Base-by-base conservation (phyloP, 768 basidiomycete genomes). In the Naganishia onofrii region DNA sequence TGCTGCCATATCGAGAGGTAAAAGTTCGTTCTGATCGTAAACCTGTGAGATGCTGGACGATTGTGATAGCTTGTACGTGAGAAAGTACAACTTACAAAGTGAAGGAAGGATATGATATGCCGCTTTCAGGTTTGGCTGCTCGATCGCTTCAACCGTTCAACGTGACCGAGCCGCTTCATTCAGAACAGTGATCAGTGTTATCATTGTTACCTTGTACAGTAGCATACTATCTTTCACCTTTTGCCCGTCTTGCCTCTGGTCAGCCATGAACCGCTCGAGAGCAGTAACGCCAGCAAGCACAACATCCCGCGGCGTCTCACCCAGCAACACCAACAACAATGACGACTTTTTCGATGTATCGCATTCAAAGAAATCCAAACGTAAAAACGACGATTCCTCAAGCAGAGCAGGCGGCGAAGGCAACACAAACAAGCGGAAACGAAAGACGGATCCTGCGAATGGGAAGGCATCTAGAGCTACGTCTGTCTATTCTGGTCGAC, bases 281-380 rank as follows among this genome's bases (percentile, higher is more conserved):
- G 60, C 60, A 26, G 60, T 26, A 10, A 44, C 60, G 7, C 60
- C 60, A n/a, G 26, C 36, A 63, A 63, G 60, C 28, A 44, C 42
- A 21, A 63, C 28, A 44, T 63, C 60, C 38, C 60, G 60, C 29
- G 60, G 60, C 23, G 60, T 63, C 60, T 63, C 60, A 7, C 60
- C 60, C 3, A 63, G 60, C 60, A 63, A 63, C 21, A 42, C 60
- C 60, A n/a, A 63, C 60, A 36, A 63, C 60, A n/a, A 58, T 34
- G 57, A 63, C 38, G 60, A 60, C 58, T 13, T 63, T 26, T 63
- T 63, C 17, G 60, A 63, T 42, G 13, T 36, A 38, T 58, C 36
- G 8, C 26, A n/a, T 17, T 38, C 38, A 34, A 58, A 58, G 34
- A 58, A 58, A 23, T 63, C 60, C 31, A 63, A 63, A 63, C 60